A percentile compares a stretch with the other conserved stretches of the same genome.
phyloP scores from a whole-genome alignment of 2,329 filamentous ascomycete species.

The Aspergillus pseudoviridinutans region DNA sequence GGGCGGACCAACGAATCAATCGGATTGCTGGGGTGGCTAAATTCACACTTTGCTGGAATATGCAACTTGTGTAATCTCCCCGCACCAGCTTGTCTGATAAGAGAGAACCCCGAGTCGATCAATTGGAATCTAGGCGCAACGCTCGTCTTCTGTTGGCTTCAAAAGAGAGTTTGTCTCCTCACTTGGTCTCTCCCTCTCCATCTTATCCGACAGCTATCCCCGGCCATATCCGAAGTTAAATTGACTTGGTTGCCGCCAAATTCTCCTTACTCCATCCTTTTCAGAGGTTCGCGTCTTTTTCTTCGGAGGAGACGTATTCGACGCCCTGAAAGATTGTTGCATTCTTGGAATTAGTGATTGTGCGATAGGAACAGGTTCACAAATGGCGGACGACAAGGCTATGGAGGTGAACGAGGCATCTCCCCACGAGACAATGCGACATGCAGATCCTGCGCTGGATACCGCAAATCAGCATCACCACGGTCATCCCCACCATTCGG shows the following conservation, averaged over 20 bases:
- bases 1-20: not conserved
- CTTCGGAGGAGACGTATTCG: not conserved
- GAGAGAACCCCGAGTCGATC: not conserved
- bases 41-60: not conserved
- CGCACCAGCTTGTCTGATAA: not conserved
- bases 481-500: constrained; percentile 33
- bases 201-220: not conserved
- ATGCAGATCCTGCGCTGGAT: constrained; percentile 33
- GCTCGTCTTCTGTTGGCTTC: not conserved
- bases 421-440: not conserved
- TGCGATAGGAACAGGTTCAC: not conserved
- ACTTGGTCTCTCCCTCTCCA: not conserved
- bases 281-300: not conserved
- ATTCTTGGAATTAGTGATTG: not conserved
- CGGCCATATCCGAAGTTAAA: not conserved
- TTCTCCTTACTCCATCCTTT: not conserved
- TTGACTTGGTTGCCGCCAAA: not conserved
- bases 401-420: not conserved
- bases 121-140: not conserved
- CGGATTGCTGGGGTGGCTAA: not conserved
- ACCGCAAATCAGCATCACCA: constrained; percentile 38
- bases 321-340: not conserved
- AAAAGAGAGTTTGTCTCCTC: not conserved
- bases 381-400: constrained; percentile 1
- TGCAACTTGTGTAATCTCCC: not conserved